A percentile compares a stretch with the other conserved stretches of the same genome.
Conservation (phyloP, 2,329 filamentous ascomycete species). For the Zasmidium citrigriseum region DNA sequence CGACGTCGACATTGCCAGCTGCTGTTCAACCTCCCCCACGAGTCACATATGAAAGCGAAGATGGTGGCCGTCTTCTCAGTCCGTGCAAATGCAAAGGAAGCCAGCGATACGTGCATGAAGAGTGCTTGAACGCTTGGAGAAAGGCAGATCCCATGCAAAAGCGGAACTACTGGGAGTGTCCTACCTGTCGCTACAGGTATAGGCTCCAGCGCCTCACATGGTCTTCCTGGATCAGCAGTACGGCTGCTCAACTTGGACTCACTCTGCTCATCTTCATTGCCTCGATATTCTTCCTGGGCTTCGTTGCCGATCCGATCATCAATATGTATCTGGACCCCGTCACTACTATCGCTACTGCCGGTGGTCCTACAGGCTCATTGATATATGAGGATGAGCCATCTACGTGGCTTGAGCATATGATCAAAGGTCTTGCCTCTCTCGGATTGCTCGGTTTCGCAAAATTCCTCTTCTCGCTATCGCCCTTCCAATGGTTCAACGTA, state of each 20-base stretch:
- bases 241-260: slow-evolving; percentile 66
- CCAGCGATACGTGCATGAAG: slow-evolving; percentile 91
- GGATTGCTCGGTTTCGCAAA: slow-evolving; percentile 85
- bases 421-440: slow-evolving; percentile 87
- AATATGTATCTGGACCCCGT: slow-evolving; percentile 80
- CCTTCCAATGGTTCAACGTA: slow-evolving; percentile 77
- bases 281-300: slow-evolving; percentile 80
- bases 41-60: slow-evolving; percentile 70
- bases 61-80: slow-evolving; percentile 75
- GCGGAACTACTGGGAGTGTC: slow-evolving; percentile 82
- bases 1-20: slow-evolving; percentile 52
- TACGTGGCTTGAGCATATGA: slow-evolving; percentile 79
- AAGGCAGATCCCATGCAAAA: slow-evolving; percentile 66
- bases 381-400: slow-evolving; percentile 51
- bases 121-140: slow-evolving; percentile 82
- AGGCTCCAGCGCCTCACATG: slow-evolving; percentile 74
- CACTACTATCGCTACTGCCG: slow-evolving; percentile 38
- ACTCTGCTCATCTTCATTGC: slow-evolving; percentile 71
- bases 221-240: slow-evolving; percentile 61
- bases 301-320: slow-evolving; percentile 89
- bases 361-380: slow-evolving; percentile 32
- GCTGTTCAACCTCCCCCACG: slow-evolving; percentile 59
- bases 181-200: slow-evolving; percentile 84
- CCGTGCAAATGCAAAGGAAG: slow-evolving; percentile 94
- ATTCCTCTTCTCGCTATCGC: slow-evolving; percentile 70